Base-by-base conservation (phyloP, 768 basidiomycete species). In the Tricholomella constricta region DNA sequence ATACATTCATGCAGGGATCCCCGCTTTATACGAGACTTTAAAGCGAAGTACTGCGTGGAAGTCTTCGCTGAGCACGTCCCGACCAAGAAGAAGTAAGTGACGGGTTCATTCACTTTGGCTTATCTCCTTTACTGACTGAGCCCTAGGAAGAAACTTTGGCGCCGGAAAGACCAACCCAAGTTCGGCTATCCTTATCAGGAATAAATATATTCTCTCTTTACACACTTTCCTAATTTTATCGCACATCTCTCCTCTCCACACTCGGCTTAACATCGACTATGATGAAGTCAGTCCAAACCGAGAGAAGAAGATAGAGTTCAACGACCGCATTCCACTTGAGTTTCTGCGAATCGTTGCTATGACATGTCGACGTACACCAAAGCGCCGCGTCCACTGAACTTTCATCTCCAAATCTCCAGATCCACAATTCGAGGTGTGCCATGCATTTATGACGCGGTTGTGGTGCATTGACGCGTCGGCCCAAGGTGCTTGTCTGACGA, bases 11-110 rank as follows among this genome's bases (percentile, higher is more conserved):
- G 0, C 57, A 94, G 92, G 94, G 96, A 98, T 65, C 96, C 96
- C 22, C 86, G 89, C 0, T 98, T 96, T 72, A 94, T 98, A 61
- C 87, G 94, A 26, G 84, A 89, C 63, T 98, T 96, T 79, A 98
- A 95, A 72, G 69, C 79, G 2, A 80, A 92, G 63, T 59, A 96
- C 62, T 92, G 91, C 61, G 62, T 88, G 6, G 94, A 98, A 63
- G 83, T 94, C 3, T 97, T 87, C 66, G 91, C 76, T 0, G 93
- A 96, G 65, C 87, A 98, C 63, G 45, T 85, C 0, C 77, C 84
- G 0, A 92, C 88, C 9, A 96, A 95, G 77, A 91, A 88, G 72
- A 98, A 96, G 95, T 96, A 60, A 31, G 91, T 78, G 6, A 20
- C 15, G 23, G 19, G 29, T 20, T 31, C 20, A n/a, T 22, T 38